Evolutionary conservation across 1,139 yeast genomes (phyloP).

Genomic region (Blastobotrys illinoisensis): DNA sequence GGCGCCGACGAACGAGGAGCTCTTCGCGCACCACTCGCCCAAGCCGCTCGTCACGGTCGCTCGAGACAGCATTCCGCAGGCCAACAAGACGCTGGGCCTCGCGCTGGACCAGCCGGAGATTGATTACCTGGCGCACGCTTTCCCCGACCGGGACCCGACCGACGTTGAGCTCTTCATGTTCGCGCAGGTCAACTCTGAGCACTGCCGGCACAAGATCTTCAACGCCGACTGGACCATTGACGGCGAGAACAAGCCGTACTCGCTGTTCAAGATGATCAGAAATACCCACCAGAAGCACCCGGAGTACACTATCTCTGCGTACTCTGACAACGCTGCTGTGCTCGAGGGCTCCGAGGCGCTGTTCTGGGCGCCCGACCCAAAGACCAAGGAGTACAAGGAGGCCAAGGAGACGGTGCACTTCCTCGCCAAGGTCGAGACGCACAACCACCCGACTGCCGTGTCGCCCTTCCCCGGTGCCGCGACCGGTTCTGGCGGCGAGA

Average conservation of each 20-base stretch:
- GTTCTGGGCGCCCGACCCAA: constrained; percentile 74
- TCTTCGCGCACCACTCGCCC: constrained; percentile 75
- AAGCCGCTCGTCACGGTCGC: constrained; percentile 74
- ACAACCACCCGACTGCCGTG: constrained; percentile 98
- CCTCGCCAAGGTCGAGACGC: constrained; percentile 94
- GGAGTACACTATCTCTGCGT: constrained; percentile 83
- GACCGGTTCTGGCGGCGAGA: constrained; percentile 99
- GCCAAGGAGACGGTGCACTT: constrained; percentile 78
- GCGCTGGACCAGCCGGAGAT: constrained; percentile 93
- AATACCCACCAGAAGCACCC: constrained; percentile 84
- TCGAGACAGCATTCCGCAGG: constrained; percentile 58
- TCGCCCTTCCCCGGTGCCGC: constrained; percentile 99
- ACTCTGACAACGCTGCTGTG: constrained; percentile 98
- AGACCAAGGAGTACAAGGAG: constrained; percentile 67
- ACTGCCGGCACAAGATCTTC: constrained; percentile 98
- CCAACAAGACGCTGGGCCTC: constrained; percentile 80
- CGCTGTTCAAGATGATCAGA: constrained; percentile 92
- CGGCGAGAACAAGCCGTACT: constrained; percentile 62
- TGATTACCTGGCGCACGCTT: constrained; percentile 73
- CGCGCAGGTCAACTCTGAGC: constrained; percentile 99
- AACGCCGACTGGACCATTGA: constrained; percentile 99
- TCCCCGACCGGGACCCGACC: constrained; percentile 90
- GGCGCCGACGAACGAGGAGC: constrained; percentile 60
- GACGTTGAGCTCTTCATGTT: constrained; percentile 98
- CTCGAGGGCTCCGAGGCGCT: constrained; percentile 68